Base-by-base conservation (phyloP, 202 grass and related monocot species). In the Carex arenaria region DNA sequence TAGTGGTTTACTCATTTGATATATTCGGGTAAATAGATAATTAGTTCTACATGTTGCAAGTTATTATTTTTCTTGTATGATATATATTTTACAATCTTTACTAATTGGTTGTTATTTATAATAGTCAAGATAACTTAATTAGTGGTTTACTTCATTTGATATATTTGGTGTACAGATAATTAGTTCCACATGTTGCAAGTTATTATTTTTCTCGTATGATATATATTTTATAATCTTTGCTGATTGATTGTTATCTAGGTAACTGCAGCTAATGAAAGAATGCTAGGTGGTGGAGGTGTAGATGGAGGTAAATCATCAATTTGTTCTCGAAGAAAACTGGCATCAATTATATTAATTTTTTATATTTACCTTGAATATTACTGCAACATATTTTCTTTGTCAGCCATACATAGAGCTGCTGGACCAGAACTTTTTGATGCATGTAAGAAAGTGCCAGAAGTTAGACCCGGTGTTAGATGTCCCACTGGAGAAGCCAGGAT, bases 361-460 rank as follows among this genome's bases (percentile, higher is more conserved):
- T 64, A 40, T 67, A 78, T 74, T 53, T 11, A 55, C 64, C 85
- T 82, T 60, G 60, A 71, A 42, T 79, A 19, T n/a, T 80, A 68
- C 57, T 53, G 61, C 59, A 68, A 66, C 12, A 31, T 43, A 83
- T 86, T 0, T 61, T 42, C 4, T 61, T 54, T 84, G 78, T 89
- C 82, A 98, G 95, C 93, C 80, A 88, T 98, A 88, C 93, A 98
- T 89, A 86, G 82, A 85, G 89, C 95, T 95, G 93, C 95, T 82
- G 95, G 95, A 42, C 91, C 89, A 67, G 88, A 95, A 86, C 89
- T 98, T 10, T 65, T 92, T 10, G 65, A 89, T 74, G 95, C 95
- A 79, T 98, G 95, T 86, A 67, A 56, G 63, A 79, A 88, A 85
- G 86, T 95, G 60, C 95, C 89, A 61, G 84, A 95, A 85, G 89